phyloP scores from a whole-genome alignment of 371 early-diverging fungal species.

The Chytridiales sp. region DNA sequence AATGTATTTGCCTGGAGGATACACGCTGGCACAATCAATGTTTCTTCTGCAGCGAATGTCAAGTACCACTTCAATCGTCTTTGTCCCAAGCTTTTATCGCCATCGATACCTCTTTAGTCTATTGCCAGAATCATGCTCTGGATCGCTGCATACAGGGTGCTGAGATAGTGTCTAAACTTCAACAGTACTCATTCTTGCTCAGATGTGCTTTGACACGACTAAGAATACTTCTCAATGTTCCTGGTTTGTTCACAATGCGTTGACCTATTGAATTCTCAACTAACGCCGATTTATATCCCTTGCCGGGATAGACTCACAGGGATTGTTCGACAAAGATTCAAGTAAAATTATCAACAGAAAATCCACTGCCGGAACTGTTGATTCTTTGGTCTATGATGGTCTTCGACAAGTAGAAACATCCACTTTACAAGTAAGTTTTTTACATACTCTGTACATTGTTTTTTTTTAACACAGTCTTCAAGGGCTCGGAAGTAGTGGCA shows the following conservation, averaged over 20 bases:
- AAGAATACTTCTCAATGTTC: slow-evolving; percentile 69
- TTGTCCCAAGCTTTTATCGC: slow-evolving; percentile 21
- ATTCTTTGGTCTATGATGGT: background rate
- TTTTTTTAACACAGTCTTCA: too few species aligned
- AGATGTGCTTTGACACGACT: slow-evolving; percentile 82
- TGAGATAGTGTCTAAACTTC: slow-evolving; percentile 76
- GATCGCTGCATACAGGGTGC: slow-evolving; percentile 37
- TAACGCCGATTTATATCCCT: too few species aligned
- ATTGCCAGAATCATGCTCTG: slow-evolving; percentile 53
- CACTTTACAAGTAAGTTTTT: too few species aligned
- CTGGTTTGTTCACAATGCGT: too few species aligned
- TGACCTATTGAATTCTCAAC: too few species aligned
- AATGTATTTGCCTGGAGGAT: slow-evolving; percentile 69
- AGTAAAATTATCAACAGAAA: slow-evolving; percentile 2
- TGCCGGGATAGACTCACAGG: too few species aligned
- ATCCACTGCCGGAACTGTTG: background rate
- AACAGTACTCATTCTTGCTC: slow-evolving; percentile 87
- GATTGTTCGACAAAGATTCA: slow-evolving; percentile 27
- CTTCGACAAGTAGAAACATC: too few species aligned
- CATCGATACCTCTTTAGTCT: slow-evolving; percentile 39
- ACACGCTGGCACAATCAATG: slow-evolving; percentile 82
- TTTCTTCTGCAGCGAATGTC: slow-evolving; percentile 71
- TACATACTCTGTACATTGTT: too few species aligned
- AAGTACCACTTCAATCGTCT: slow-evolving; percentile 33
- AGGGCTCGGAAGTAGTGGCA: too few species aligned